These are phyloP conservation scores for Exophiala xenobiotica DNA, from an alignment of 2,329 filamentous ascomycete genomes.

Conservation along the genomic window DNA sequence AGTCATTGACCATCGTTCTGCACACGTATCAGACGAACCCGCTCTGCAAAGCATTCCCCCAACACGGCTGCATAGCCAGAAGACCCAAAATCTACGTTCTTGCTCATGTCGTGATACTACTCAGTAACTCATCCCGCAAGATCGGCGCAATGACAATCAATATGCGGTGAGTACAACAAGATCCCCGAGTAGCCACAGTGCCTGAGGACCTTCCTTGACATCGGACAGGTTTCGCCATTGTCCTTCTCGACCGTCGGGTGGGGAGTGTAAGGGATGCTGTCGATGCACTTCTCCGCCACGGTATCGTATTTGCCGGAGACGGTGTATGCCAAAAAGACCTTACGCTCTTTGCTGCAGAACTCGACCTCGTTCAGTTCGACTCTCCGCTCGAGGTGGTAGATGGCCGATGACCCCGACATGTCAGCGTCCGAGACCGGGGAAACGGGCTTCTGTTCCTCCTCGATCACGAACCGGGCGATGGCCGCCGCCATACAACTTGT, in stretches of 20 bases:
- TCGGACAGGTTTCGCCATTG: not conserved
- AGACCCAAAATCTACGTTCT: not conserved
- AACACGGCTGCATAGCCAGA: too few relatives aligned
- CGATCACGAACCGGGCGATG: not conserved
- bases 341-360: not conserved
- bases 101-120: not conserved
- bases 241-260: not conserved
- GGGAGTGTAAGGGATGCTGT: not conserved
- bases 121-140: too few relatives aligned
- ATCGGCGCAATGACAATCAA: constrained; percentile 5
- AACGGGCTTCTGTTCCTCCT: not conserved
- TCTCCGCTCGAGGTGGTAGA: not conserved
- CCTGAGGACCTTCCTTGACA: constrained; percentile 2
- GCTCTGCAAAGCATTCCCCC: too few relatives aligned
- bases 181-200: constrained; percentile 1
- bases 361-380: not conserved
- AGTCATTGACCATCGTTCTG: too few relatives aligned
- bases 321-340: not conserved
- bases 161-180: not conserved
- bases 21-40: too few relatives aligned
- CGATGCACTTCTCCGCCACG: not conserved
- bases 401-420: not conserved
- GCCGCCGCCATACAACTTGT: constrained; percentile 1
- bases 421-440: not conserved
- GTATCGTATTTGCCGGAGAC: not conserved